Conservation (phyloP, 352 stramenopile species). For the Phytophthora sansomeana region DNA sequence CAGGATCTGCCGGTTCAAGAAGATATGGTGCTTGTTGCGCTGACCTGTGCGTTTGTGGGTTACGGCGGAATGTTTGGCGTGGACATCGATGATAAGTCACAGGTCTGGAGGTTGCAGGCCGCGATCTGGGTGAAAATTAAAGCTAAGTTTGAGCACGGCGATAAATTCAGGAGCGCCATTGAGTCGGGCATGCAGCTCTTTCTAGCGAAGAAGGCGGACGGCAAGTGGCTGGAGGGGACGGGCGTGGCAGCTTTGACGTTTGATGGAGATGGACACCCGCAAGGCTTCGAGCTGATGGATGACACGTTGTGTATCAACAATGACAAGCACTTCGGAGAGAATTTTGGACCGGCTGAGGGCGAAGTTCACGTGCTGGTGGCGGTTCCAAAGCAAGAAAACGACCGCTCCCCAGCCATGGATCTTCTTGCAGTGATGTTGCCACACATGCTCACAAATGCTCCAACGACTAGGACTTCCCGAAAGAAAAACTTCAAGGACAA, state of each 20-base stretch:
- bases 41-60: too few relatives aligned
- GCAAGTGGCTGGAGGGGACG: conserved; percentile 22
- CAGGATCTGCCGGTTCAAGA: too few relatives aligned
- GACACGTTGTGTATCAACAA: conserved; percentile 23
- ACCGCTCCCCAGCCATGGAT: too few relatives aligned
- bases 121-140: too few relatives aligned
- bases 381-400: too few relatives aligned
- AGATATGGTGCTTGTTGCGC: too few relatives aligned
- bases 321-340: conserved; percentile 24
- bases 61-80: too few relatives aligned
- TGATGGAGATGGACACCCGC: conserved; percentile 2
- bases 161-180: too few relatives aligned
- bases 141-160: too few relatives aligned
- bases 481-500: conserved; percentile 13
- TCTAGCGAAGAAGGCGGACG: conserved; percentile 14
- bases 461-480: conserved; percentile 12
- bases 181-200: conserved; percentile 22
- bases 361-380: conserved; percentile 27
- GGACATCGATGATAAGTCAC: too few relatives aligned
- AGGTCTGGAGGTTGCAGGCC: too few relatives aligned
- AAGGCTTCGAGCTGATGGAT: conserved; percentile 26
- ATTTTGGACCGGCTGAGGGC: conserved; percentile 18
- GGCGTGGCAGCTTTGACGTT: neutral
- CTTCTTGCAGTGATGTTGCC: conserved; percentile 21
- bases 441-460: conserved; percentile 23